A percentile compares a stretch with the other conserved stretches of the same genome.
Conservation (phyloP, 129 eudicot species). For the Deinandra increscens region DNA sequence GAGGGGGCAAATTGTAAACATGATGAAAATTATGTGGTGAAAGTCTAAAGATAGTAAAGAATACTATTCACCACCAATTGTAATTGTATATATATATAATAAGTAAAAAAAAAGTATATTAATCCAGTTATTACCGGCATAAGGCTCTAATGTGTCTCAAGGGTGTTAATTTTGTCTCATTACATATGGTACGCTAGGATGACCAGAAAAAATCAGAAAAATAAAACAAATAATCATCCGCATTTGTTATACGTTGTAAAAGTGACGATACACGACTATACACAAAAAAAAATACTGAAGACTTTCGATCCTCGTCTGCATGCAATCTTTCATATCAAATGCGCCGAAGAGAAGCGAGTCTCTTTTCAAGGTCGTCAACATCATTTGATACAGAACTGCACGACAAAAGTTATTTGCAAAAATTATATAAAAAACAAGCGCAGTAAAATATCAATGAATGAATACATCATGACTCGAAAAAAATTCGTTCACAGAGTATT, state of each 20-base stretch:
- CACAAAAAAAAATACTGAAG: constrained; percentile 24
- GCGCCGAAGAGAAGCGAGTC: constrained; percentile 88
- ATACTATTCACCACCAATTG: too few species aligned
- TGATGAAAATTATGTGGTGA: too few species aligned
- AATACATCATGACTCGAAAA: background rate
- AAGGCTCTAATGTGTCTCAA: background rate
- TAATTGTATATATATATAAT: background rate
- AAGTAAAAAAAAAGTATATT: background rate
- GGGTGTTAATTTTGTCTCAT: background rate
- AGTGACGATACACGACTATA: constrained; percentile 27
- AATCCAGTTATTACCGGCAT: background rate
- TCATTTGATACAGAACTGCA: constrained; percentile 58
- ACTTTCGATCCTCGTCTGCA: constrained; percentile 1
- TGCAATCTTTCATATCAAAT: constrained; percentile 36
- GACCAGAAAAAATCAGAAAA: background rate
- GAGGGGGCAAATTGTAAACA: too few species aligned
- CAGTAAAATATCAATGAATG: background rate
- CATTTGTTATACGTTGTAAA: constrained; percentile 10
- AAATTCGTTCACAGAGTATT: background rate
- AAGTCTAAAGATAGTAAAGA: too few species aligned
- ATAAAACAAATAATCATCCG: background rate
- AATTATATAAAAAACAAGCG: background rate
- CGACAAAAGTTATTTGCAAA: background rate
- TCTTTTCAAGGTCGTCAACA: constrained; percentile 87
- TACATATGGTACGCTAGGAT: background rate